Evolutionary conservation across 495 filamentous ascomycete genomes (phyloP).

Genomic region (Neurospora terricola): DNA sequence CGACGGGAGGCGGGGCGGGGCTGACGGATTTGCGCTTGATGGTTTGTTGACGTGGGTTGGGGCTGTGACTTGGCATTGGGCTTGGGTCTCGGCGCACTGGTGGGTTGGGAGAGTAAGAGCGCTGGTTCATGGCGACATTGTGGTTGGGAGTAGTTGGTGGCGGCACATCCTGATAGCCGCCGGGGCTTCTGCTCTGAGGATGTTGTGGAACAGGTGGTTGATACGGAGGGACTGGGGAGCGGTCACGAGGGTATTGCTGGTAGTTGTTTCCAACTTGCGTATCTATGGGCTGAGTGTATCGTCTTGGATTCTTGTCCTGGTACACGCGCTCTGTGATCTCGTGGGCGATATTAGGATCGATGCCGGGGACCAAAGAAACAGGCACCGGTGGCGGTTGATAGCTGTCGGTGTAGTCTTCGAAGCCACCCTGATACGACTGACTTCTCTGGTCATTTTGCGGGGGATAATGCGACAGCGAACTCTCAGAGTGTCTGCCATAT

Average conservation of each 20-base stretch:
- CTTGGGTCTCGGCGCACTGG: constrained; percentile 13
- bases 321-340: constrained; percentile 45
- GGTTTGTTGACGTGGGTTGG: constrained; percentile 33
- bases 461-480: constrained; percentile 10
- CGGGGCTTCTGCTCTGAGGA: constrained; percentile 17
- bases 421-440: constrained; percentile 20
- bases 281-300: constrained; percentile 30
- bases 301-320: constrained; percentile 34
- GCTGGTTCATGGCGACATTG: constrained; percentile 25
- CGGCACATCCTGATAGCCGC: constrained; percentile 33
- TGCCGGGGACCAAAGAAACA: constrained; percentile 58
- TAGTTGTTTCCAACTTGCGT: constrained; percentile 11
- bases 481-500: constrained; percentile 18
- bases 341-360: constrained; percentile 48
- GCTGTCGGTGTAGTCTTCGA: constrained; percentile 23
- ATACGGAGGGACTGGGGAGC: background rate
- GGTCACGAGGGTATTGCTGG: background rate
- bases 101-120: constrained; percentile 52
- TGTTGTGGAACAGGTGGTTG: background rate
- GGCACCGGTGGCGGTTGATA: constrained; percentile 45
- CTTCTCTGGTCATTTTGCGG: constrained; percentile 11
- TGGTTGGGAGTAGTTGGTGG: constrained; percentile 18
- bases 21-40: constrained; percentile 69
- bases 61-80: constrained; percentile 18
- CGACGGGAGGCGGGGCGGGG: constrained; percentile 52